Base-by-base conservation (phyloP, 2,329 filamentous ascomycete genomes). In the Didymosphaeria variabile region DNA sequence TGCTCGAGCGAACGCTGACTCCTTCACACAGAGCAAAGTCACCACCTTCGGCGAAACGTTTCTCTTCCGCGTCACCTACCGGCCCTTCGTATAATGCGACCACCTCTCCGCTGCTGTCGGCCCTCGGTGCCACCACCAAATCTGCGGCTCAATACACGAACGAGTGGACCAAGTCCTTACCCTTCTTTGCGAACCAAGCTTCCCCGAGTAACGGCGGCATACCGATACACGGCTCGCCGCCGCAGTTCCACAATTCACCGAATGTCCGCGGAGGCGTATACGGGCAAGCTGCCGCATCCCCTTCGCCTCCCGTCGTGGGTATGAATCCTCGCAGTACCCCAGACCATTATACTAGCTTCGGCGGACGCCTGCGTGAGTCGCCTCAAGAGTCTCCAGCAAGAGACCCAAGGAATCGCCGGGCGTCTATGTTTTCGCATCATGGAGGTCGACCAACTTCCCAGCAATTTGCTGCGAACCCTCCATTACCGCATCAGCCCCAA, bases 401-500 rank as follows among this genome's bases (percentile, higher is more conserved):
- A 51, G 74, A 80, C 65, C 72, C 77, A 45, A 74, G 74, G 51
- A 74, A 80, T 65, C 72, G 83, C 59, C 77, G 85, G 71, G 80
- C 82, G 31, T 86, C 86, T 49, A 83, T 85, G 79, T 84, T 85
- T 67, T 85, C 85, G 7, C 82, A 83, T 23, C 80, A 74, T 21
- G 72, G 72, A 15, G 67, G 78, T 52, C 73, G 80, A 13, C 68
- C 79, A 4, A 80, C 81, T 13, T 86, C 58, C 69, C 60, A 78
- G 78, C 61, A 80, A 23, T 84, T 86, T 31, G 75, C 60, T 72
- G 79, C 62, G 75, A 84, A 87, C 55, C 88, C 87, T n/a, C 90
- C 90, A 3, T 85, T 90, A 10, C 91, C 91, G 3, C 91, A 94
- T 73, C 87, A 92, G 61, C 85, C 89, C 1, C 91, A 94, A 76